Evolutionary conservation across 345 rosid genomes (phyloP), one percentile per base, ranked within the genome.

Genomic region (Geranium rotundifolium): DNA sequence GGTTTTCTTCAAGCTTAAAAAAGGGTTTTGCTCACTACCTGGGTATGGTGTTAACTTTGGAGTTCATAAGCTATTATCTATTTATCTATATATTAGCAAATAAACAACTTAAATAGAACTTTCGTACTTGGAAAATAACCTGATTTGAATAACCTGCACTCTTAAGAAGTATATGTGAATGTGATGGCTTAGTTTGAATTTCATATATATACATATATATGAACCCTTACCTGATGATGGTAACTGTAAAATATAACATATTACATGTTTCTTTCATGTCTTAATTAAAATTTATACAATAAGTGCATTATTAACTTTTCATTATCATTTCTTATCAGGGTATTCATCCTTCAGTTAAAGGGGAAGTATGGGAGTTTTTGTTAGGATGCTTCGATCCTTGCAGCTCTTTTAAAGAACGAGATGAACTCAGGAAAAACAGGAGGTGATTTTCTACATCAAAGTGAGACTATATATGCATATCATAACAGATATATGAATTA

Each of bases 311-410:
- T 30, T 58, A 62, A 63, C 6, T 61, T 37, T 57, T 46, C 52
- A 9, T 63, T 63, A 63, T 66, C 73, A 80, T 57, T 65, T 34
- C 60, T 62, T 72, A 57, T 30, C 65, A 92, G 99, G 99, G 99
- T 54, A 78, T 93, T 69, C 99, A 90, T 74, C 99, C 99, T 29
- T 77, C 91, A 18, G 81, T 93, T 72, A 90, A 85, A 80, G 96
- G 91, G 50, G 73, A 71, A 54, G 97, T 86, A 30, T 93, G 96
- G 97, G 99, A 93, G 84, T 90, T 90, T 76, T 62, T 93, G 72
- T 72, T 93, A 73, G 99, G 99, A 54, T 90, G 97, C 72, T 93
- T 71, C 65, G 96, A 90, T 84, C 99, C 99, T 27, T 82, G 81
- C 79, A 92, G 96, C 76, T 85, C 84, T 54, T 80, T 77, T 60